A percentile compares a stretch with the other conserved stretches of the same genome.
Conservation (phyloP, 1,284 basidiomycete genomes). For the Vanrija pseudolonga region DNA sequence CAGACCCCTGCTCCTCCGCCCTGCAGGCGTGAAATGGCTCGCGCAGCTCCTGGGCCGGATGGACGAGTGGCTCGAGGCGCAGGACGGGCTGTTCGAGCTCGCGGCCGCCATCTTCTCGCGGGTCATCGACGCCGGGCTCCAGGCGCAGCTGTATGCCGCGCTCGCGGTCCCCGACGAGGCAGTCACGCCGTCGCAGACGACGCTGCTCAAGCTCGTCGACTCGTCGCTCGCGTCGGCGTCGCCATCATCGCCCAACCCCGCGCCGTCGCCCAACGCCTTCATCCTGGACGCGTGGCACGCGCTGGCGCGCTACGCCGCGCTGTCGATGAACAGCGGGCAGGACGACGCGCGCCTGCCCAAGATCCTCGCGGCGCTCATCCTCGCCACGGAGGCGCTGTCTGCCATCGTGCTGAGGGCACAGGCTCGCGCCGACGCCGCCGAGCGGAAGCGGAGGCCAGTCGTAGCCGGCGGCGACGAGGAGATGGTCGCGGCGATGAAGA, state of each 20-base stretch:
- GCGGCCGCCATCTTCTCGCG: conserved; percentile 57
- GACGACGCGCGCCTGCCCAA: conserved; percentile 51
- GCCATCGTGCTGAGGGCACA: conserved; percentile 49
- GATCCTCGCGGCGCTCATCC: conserved; percentile 71
- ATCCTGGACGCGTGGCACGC: conserved; percentile 17
- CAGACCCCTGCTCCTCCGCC: conserved; percentile 8
- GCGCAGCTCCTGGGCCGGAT: conserved; percentile 56
- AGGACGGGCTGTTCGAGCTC: conserved; percentile 67
- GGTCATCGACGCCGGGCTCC: conserved; percentile 47
- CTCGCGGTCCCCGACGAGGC: conserved; percentile 55
- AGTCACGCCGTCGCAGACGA: conserved; percentile 76
- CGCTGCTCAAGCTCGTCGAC: conserved; percentile 78
- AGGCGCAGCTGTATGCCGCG: conserved; percentile 13
- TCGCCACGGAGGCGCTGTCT: conserved; percentile 60
- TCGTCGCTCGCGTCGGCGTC: conserved; percentile 58
- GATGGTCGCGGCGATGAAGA: conserved; percentile 28
- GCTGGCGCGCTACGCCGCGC: conserved; percentile 24
- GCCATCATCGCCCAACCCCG: conserved; percentile 2
- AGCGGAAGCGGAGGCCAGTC: not conserved
- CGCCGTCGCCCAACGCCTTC: conserved; percentile 16
- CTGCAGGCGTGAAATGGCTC: conserved; percentile 28
- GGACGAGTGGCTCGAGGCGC: conserved; percentile 60
- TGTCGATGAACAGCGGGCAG: conserved; percentile 22
- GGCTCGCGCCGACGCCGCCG: conserved; percentile 1
- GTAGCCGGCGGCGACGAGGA: conserved; percentile 19